Conservation (phyloP, 148 eudicot species). For the Amaranthus cruentus region DNA sequence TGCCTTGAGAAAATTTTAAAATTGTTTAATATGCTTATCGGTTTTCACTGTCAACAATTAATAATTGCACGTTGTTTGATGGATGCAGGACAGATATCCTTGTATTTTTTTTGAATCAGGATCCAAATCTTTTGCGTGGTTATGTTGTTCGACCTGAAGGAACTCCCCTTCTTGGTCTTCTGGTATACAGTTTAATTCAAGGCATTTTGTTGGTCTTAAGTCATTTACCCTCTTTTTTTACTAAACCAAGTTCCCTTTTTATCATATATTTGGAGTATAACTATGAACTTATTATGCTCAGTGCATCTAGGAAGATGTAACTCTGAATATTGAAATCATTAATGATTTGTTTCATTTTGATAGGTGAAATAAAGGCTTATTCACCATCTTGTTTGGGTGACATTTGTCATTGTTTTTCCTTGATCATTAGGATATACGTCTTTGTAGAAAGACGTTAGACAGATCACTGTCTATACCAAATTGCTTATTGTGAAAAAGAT, state of each 20-base stretch:
- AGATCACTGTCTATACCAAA: not conserved
- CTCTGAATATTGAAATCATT: not conserved
- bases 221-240: not conserved
- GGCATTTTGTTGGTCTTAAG: not conserved
- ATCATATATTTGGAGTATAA: not conserved
- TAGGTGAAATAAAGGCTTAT: not conserved
- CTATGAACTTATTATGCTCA: no score
- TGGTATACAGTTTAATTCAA: conserved; percentile 45
- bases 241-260: not conserved
- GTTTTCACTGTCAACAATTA: not conserved
- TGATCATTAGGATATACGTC: not conserved
- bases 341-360: not conserved
- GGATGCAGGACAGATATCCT: conserved; percentile 99
- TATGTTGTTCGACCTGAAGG: conserved; percentile 80
- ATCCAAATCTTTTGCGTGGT: conserved; percentile 79
- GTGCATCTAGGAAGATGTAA: no score
- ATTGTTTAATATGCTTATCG: not conserved
- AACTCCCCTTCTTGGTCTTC: conserved; percentile 68
- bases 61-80: conserved; percentile 32
- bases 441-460: not conserved
- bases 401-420: not conserved
- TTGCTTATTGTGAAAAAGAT: not conserved
- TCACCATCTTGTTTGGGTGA: not conserved
- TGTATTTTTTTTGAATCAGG: conserved; percentile 78
- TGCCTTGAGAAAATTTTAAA: not conserved